Conservation (phyloP, 768 basidiomycete genomes). For the Tricholoma terreum region DNA sequence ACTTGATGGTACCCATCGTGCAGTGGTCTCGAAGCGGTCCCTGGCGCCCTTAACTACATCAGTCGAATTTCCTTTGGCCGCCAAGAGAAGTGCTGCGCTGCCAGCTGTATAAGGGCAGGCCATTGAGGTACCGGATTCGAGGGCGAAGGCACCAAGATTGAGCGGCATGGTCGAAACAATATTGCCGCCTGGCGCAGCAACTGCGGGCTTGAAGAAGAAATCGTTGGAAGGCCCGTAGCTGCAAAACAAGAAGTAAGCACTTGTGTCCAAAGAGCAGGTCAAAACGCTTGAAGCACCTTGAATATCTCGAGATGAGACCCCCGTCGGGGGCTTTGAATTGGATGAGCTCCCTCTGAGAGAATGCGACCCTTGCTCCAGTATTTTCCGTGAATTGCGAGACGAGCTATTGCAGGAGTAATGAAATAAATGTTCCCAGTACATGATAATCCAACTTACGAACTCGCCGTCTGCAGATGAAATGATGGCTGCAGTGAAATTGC, state of each 20-base stretch:
- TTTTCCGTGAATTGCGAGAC: conserved; percentile 49
- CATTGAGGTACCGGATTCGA: conserved; percentile 45
- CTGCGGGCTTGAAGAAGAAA: conserved; percentile 52
- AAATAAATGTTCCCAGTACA: background rate
- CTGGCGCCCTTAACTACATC: conserved; percentile 28
- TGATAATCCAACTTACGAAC: conserved; percentile 34
- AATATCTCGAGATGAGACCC: conserved; percentile 54
- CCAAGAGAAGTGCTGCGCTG: conserved; percentile 40
- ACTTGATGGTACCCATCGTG: conserved; percentile 39
- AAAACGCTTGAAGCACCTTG: conserved; percentile 22
- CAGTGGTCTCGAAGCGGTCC: conserved; percentile 48
- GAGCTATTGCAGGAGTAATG: conserved; percentile 30
- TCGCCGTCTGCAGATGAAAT: conserved; percentile 55
- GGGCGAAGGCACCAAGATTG: conserved; percentile 36
- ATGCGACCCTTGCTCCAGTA: conserved; percentile 38
- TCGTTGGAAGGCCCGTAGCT: conserved; percentile 62
- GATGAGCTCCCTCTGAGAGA: conserved; percentile 43
- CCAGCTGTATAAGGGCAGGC: conserved; percentile 46
- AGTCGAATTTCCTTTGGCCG: conserved; percentile 34
- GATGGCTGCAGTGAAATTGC: conserved; percentile 45
- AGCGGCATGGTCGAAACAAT: conserved; percentile 46
- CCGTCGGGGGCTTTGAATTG: conserved; percentile 49
- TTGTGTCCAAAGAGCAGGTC: background rate
- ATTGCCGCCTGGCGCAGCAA: conserved; percentile 52
- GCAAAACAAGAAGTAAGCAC: background rate